Conservation (phyloP, 441 rosid species). For the Aleurites moluccanus region DNA sequence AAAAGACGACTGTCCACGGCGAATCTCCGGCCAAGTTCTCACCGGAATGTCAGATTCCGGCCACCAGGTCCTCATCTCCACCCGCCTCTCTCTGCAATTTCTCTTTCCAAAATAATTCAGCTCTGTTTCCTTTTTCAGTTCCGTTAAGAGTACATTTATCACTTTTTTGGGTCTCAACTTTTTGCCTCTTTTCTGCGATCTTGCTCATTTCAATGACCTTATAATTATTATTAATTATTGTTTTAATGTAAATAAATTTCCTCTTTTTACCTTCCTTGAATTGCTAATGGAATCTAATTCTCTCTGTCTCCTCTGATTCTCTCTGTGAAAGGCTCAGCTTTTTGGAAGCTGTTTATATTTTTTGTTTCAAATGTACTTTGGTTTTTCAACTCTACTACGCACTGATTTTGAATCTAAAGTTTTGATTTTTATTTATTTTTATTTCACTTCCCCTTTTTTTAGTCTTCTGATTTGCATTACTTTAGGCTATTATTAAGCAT, state of each 20-base stretch:
- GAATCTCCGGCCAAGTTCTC: constrained; percentile 27
- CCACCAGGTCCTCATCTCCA: constrained; percentile 27
- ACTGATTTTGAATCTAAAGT: no score
- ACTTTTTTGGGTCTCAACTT: constrained; percentile 24
- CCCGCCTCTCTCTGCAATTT: constrained; percentile 1
- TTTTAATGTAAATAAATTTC: neutral
- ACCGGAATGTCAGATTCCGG: constrained; percentile 40
- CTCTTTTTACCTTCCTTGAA: neutral
- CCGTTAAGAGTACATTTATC: neutral
- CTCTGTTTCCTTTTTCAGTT: neutral
- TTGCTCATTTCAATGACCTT: neutral
- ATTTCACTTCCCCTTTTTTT: no score
- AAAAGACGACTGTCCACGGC: constrained; percentile 16
- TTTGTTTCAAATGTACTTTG: no score
- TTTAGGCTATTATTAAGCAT: neutral
- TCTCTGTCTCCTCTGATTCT: neutral
- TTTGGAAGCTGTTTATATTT: neutral
- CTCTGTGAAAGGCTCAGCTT: neutral
- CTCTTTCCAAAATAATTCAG: constrained; percentile 24
- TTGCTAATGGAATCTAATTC: neutral
- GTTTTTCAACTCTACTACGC: no score
- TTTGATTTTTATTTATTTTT: no score
- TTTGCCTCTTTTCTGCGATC: constrained; percentile 16
- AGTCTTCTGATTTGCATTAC: neutral
- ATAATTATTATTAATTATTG: neutral